phyloP scores from a whole-genome alignment of 1,284 basidiomycete species.

The Marasmius oreades region DNA sequence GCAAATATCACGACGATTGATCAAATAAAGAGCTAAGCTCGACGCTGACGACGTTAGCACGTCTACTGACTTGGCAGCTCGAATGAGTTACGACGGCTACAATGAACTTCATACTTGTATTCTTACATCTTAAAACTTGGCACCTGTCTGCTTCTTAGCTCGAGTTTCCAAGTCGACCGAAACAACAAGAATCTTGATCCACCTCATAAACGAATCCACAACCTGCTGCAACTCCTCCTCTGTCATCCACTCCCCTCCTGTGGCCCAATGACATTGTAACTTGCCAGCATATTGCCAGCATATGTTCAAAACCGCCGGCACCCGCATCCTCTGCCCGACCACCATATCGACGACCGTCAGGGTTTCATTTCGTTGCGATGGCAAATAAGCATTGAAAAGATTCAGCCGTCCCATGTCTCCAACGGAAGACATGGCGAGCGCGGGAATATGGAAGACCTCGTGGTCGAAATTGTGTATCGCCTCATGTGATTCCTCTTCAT shows the following conservation, averaged over 20 bases:
- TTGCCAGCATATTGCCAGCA: conserved; percentile 13
- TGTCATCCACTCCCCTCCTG: conserved; percentile 11
- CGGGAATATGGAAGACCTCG: conserved; percentile 4
- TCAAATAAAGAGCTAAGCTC: too few species aligned
- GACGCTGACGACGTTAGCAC: too few species aligned
- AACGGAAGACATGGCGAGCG: conserved; percentile 13
- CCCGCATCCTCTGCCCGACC: conserved; percentile 11
- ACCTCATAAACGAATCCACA: conserved; percentile 1
- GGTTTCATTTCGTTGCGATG: conserved; percentile 4
- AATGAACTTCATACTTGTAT: too few species aligned
- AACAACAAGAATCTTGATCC: neutral
- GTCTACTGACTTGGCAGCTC: too few species aligned
- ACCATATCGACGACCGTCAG: conserved; percentile 13
- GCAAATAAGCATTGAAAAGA: conserved; percentile 5
- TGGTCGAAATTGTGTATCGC: neutral
- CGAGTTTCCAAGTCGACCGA: neutral
- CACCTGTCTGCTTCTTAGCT: too few species aligned
- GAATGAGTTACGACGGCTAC: too few species aligned
- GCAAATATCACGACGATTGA: too few species aligned
- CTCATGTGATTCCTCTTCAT: neutral
- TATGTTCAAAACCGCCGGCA: conserved; percentile 12
- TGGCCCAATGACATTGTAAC: conserved; percentile 13
- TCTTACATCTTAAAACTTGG: too few species aligned
- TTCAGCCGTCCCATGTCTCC: conserved; percentile 14
- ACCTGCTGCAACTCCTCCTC: neutral